Evolutionary conservation across 257 asterid genomes (phyloP).

Genomic region (Ajuga chamaepitys): DNA sequence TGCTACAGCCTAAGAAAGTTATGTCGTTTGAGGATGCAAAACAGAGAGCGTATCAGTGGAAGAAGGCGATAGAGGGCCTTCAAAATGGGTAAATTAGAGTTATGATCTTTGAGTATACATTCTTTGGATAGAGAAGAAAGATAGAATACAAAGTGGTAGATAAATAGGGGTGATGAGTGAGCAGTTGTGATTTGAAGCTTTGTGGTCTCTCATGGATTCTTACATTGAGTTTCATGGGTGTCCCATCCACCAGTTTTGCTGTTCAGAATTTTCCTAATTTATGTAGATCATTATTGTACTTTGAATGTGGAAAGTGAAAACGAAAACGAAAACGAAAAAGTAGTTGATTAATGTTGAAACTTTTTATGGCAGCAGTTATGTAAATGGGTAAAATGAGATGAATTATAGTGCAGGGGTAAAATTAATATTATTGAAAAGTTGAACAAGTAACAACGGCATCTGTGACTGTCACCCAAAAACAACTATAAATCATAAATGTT

Average conservation of each 20-base stretch:
- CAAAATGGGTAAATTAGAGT: conserved; percentile 52
- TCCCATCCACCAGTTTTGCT: conserved; percentile 19
- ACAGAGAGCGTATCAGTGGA: conserved; percentile 89
- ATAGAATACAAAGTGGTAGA: conserved; percentile 24
- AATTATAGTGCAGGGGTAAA: background rate
- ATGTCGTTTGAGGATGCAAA: conserved; percentile 84
- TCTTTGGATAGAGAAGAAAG: conserved; percentile 34
- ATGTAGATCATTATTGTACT: conserved; percentile 9
- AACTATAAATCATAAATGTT: too few species aligned
- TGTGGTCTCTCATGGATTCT: background rate
- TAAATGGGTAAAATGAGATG: background rate
- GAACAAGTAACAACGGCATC: too few species aligned
- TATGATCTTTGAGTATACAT: conserved; percentile 19
- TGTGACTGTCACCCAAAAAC: too few species aligned
- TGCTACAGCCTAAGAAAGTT: conserved; percentile 83
- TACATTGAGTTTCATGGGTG: background rate
- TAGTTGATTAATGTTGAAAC: background rate
- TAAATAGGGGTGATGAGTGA: background rate
- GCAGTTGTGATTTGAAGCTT: background rate
- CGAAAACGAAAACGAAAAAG: background rate
- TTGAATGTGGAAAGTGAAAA: background rate
- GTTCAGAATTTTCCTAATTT: conserved; percentile 1
- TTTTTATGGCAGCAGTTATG: background rate
- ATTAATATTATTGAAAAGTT: background rate
- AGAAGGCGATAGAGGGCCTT: conserved; percentile 88